Evolutionary conservation across 495 filamentous ascomycete genomes (phyloP).

Genomic region (Aspergillus incahuasiensis): DNA sequence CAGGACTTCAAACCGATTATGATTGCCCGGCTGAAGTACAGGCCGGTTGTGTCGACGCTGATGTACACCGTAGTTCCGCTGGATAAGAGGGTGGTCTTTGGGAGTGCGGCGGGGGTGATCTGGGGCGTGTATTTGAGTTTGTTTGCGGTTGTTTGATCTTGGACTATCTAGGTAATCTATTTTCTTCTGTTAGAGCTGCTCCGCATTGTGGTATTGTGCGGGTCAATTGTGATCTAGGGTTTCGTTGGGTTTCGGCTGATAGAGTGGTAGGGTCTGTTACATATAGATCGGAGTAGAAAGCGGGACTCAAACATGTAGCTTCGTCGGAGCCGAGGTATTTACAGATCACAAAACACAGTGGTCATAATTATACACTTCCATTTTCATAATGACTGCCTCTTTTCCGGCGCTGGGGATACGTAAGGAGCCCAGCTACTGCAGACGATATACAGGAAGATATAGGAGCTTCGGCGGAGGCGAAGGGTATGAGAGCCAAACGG

Average conservation of each 20-base stretch:
- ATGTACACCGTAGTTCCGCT: constrained; percentile 80
- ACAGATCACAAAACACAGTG: background rate
- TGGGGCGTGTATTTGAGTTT: constrained; percentile 90
- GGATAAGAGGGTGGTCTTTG: constrained; percentile 69
- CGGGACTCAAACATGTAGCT: no score
- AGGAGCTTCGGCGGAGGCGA: background rate
- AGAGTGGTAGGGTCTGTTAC: background rate
- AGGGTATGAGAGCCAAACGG: background rate
- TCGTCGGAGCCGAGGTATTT: background rate
- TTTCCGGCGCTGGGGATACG: background rate
- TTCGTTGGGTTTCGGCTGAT: background rate
- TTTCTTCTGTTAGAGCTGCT: background rate
- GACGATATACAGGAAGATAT: background rate
- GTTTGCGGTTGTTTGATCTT: constrained; percentile 42
- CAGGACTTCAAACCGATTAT: constrained; percentile 68
- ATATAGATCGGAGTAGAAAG: background rate
- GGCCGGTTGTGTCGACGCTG: constrained; percentile 74
- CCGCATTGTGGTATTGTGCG: no score
- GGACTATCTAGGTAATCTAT: background rate
- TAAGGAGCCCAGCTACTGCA: background rate
- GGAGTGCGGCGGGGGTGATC: constrained; percentile 69
- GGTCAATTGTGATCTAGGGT: no score
- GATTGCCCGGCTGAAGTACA: constrained; percentile 71
- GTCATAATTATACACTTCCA: constrained; percentile 8
- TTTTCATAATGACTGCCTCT: background rate